phyloP scores from a whole-genome alignment of 371 early-diverging fungal genomes.

The Fennellomyces sp. region DNA sequence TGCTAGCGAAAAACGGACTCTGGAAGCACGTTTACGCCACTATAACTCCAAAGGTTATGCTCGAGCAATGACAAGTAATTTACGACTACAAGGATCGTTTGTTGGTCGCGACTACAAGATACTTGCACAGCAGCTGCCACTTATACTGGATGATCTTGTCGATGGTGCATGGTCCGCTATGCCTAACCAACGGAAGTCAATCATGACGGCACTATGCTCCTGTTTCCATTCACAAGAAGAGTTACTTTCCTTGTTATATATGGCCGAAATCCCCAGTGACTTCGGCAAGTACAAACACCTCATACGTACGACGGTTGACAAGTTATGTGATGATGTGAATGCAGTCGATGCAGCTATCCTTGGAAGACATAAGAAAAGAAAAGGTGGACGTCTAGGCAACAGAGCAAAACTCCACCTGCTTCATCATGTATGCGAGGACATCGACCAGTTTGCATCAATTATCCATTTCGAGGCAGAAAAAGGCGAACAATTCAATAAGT shows the following conservation, averaged over 20 bases:
- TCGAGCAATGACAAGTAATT: background rate
- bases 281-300: background rate
- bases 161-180: background rate
- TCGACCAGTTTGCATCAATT: conserved; percentile 1
- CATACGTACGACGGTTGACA: background rate
- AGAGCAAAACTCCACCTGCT: conserved; percentile 1
- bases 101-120: conserved; percentile 7
- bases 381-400: background rate
- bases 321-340: background rate
- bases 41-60: background rate
- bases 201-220: background rate
- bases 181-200: background rate
- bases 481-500: conserved; percentile 12
- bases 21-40: background rate
- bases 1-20: background rate
- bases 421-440: background rate
- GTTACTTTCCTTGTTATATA: conserved; percentile 2
- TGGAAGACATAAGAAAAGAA: background rate
- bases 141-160: background rate
- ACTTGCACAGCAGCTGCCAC: background rate
- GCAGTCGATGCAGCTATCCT: background rate
- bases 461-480: conserved; percentile 10
- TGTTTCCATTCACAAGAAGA: background rate
- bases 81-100: background rate
- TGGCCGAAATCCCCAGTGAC: background rate